Evolutionary conservation across 208 protist genomes (phyloP).

Genomic region (Wallacemonas sp.): DNA sequence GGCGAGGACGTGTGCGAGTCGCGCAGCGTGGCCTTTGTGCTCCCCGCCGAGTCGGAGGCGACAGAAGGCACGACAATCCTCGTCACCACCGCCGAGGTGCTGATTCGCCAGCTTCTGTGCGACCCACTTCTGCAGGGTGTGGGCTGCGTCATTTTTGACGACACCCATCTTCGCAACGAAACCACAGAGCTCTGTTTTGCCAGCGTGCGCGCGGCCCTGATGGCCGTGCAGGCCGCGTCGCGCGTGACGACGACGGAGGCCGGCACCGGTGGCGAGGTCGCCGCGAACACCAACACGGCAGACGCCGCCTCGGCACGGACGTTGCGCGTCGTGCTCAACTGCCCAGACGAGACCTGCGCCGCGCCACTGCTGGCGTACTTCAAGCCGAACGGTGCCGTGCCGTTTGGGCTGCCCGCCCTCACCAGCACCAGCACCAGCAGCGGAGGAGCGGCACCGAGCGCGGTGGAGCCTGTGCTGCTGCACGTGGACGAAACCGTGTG

Average conservation of each 20-base stretch:
- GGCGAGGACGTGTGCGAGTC: constrained; percentile 62
- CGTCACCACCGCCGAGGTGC: constrained; percentile 82
- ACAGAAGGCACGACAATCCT: constrained; percentile 57
- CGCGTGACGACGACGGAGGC: not conserved
- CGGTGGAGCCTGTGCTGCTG: constrained; percentile 29
- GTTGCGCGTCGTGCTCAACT: constrained; percentile 72
- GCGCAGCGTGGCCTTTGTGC: constrained; percentile 47
- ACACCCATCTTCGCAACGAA: constrained; percentile 73
- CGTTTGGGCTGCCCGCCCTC: not conserved
- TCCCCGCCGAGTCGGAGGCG: constrained; percentile 48
- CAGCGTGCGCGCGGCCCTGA: constrained; percentile 50
- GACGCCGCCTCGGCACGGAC: constrained; percentile 3
- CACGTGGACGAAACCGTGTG: constrained; percentile 85
- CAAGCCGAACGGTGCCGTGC: constrained; percentile 4
- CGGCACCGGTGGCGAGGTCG: not conserved
- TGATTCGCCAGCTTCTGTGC: constrained; percentile 80
- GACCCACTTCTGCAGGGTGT: constrained; percentile 78
- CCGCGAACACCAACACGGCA: constrained; percentile 3
- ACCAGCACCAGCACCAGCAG: not conserved
- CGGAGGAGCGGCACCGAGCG: not conserved
- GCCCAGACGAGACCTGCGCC: constrained; percentile 60
- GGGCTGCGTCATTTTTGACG: constrained; percentile 81
- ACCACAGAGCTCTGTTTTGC: constrained; percentile 75
- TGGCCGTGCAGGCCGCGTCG: constrained; percentile 11
- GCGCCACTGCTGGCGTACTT: constrained; percentile 61